Evolutionary conservation across 345 rosid species (phyloP), one percentile per base, ranked within the genome.

Genomic region (Gossypium mustelinum): DNA sequence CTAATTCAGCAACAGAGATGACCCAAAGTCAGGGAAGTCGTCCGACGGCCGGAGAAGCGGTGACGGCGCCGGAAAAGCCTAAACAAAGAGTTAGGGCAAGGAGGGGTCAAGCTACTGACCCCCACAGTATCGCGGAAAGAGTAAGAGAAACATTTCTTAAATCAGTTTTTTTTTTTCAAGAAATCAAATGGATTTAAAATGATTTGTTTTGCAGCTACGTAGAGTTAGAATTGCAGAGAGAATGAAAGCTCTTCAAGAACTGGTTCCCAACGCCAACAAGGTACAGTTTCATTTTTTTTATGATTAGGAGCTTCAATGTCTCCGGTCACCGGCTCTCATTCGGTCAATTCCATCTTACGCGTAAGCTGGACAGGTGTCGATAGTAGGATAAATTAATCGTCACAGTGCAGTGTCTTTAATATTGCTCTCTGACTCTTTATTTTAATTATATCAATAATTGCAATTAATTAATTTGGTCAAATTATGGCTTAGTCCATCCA

Each of bases 71-170:
- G 13, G 61, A 57, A 57, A 57, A 89, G 66, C 94, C 94, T 0
- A 91, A 81, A 81, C 98, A 89, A 59, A 84, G 93, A 73, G 90
- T 90, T n/a, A 82, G 99, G 77, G 99, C 99, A 18, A 80, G 99
- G 76, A 87, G 99, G 85, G 99, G 98, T 69, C 99, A 95, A 85
- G 99, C 99, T 43, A 95, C 99, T 24, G 99, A 93, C 76, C 99
- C 99, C 27, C 99, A 95, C 65, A 95, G 99, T 79, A 93, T 95
- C 17, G 99, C 99, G 54, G 99, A 95, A 79, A 75, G 99, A 64
- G 99, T 95, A 88, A 55, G 52, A 59, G 2, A 59, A 59, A 10
- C 3, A 57, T 59, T 52, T 25, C 2, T 20, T 56, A 18, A 20
- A 59, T 14, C 39, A 11, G 5, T 22, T 22, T 24, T 4, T 11